Evolutionary conservation across 352 stramenopile species (phyloP), one percentile per base, ranked within the genome.

Genomic region (Globisporangium middletonii): DNA sequence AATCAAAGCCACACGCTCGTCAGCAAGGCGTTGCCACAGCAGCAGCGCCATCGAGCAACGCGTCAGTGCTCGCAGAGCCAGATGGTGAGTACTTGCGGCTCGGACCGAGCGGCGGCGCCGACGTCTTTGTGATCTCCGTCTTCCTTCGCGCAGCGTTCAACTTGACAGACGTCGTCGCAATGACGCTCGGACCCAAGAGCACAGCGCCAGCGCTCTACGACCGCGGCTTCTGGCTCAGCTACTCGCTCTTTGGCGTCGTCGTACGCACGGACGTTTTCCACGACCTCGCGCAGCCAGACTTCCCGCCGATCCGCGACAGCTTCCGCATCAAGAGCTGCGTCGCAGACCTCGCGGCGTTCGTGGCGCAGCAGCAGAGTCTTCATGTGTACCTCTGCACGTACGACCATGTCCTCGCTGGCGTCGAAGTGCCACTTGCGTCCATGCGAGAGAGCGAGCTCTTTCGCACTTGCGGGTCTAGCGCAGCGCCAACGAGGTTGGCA

Each of bases 211-310:
- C 63, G 38, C 45, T 47, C 4, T 53, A 60, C 62, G 35, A 23
- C 11, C 30, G 49, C 12, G 81, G 83, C 16, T 89, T 88, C 49
- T 94, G 84, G 84, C 67, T 94, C 42, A 90, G 79, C 51, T 94
- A 94, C 55, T 91, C 82, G 27, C 67, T 94, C 4, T 94, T 94
- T 53, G 82, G 87, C 38, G 72, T 94, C 15, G 76, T 94, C 16
- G 81, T 94, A 8, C 84, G 90, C 52, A 94, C 80, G 0, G 82
- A 92, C 48, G 69, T 92, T 27, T 94, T 94, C 33, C 67, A 74
- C 50, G 73, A 87, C 52, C 62, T 92, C 6, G 60, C 71, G 4
- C 35, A 56, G 9, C 67, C 78, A 3, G 71, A 86, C 33, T 94
- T 94, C 57, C 63, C 73, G 12, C 58, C 79, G 3, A 89, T 94